These are phyloP conservation scores for Sanghuangporus weigelae DNA, from an alignment of 1,284 basidiomycete genomes.

Conservation along the genomic window DNA sequence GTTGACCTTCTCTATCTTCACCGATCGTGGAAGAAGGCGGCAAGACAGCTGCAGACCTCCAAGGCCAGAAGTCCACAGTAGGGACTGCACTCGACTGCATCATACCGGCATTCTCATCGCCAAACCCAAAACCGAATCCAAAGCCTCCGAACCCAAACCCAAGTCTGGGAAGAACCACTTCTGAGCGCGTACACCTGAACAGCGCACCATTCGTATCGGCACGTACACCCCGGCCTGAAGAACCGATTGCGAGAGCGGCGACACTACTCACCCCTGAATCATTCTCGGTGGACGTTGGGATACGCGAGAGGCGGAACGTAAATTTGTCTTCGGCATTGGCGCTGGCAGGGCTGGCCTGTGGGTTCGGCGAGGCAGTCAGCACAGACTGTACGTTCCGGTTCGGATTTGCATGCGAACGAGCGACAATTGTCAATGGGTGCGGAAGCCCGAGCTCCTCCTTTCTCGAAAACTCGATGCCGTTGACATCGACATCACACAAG, in stretches of 20 bases:
- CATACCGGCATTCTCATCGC: background rate
- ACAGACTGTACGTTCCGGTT: conserved; percentile 7
- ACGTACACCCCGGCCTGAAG: conserved; percentile 12
- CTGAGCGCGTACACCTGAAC: conserved; percentile 8
- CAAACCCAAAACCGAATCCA: background rate
- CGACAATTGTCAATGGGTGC: conserved; percentile 11
- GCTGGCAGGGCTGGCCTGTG: background rate
- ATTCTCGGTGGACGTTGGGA: conserved; percentile 2
- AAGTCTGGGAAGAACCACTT: conserved; percentile 9
- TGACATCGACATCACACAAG: conserved; percentile 1
- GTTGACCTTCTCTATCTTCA: background rate
- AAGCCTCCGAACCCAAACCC: background rate
- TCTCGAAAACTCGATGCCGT: background rate
- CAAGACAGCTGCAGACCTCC: background rate
- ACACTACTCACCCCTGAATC: background rate
- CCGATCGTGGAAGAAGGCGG: background rate
- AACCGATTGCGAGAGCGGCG: conserved; percentile 1
- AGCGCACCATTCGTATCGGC: conserved; percentile 6
- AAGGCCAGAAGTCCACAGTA: conserved; percentile 14
- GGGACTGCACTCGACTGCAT: background rate
- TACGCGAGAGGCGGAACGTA: conserved; percentile 9
- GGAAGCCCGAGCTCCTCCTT: background rate
- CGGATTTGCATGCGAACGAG: conserved; percentile 8
- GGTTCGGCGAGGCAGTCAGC: background rate
- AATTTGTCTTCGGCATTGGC: background rate